These are phyloP conservation scores for Trametes cingulata DNA, from an alignment of 768 basidiomycete species.

Conservation along the genomic window DNA sequence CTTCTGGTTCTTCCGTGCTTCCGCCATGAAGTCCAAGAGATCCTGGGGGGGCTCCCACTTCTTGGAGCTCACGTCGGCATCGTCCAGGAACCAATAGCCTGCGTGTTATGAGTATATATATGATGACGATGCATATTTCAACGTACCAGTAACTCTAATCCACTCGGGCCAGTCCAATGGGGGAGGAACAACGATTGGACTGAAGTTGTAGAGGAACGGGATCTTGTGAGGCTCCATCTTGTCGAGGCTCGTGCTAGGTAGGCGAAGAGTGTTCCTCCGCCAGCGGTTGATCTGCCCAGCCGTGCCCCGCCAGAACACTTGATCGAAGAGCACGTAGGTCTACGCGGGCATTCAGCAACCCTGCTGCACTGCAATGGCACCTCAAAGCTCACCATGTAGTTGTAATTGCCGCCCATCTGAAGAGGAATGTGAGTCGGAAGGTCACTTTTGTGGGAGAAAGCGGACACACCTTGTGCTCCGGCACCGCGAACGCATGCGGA, in stretches of 20 bases:
- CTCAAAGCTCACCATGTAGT: conserved; percentile 77
- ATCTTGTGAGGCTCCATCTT: conserved; percentile 98
- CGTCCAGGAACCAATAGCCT: conserved; percentile 98
- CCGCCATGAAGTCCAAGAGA: conserved; percentile 79
- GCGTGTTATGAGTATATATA: neutral
- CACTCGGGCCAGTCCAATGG: conserved; percentile 99
- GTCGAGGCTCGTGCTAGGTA: conserved; percentile 84
- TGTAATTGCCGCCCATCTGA: conserved; percentile 95
- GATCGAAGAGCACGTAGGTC: conserved; percentile 97
- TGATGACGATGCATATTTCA: conserved; percentile 4
- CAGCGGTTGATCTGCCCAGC: conserved; percentile 94
- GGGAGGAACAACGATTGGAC: conserved; percentile 84
- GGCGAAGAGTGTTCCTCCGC: conserved; percentile 73
- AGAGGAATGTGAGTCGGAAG: conserved; percentile 3
- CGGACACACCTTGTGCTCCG: conserved; percentile 80
- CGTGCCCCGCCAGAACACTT: conserved; percentile 96
- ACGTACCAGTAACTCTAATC: conserved; percentile 86
- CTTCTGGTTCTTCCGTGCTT: conserved; percentile 71
- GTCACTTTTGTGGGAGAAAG: neutral
- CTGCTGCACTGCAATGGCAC: neutral
- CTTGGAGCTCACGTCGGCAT: conserved; percentile 84
- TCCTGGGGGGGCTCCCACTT: conserved; percentile 88
- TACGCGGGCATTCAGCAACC: conserved; percentile 28
- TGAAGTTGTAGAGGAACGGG: conserved; percentile 98
- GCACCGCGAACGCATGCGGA: conserved; percentile 97